Conservation (phyloP, 148 eudicot species). For the Persicaria maculosa region DNA sequence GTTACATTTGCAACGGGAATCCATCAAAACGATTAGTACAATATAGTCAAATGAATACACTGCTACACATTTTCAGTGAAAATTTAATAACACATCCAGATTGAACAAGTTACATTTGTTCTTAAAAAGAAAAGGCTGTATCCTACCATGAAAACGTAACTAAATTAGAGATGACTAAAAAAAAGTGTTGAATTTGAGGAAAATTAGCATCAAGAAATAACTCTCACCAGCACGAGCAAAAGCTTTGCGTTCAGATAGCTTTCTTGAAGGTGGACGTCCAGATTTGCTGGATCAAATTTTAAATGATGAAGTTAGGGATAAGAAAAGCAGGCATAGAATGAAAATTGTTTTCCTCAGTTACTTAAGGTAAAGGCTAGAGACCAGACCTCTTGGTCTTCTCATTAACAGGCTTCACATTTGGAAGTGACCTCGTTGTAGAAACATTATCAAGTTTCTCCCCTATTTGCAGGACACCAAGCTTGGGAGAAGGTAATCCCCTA, state of each 20-base stretch:
- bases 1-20: background rate
- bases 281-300: constrained; percentile 30
- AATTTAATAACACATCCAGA: background rate
- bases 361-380: background rate
- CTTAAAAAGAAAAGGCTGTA: background rate
- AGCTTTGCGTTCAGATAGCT: constrained; percentile 33
- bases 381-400: constrained; percentile 42
- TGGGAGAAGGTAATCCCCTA: constrained; percentile 29
- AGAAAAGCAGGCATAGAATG: background rate
- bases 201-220: background rate
- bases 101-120: background rate
- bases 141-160: background rate
- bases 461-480: constrained; percentile 16
- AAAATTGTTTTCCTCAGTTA: background rate
- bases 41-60: background rate
- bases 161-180: background rate
- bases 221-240: constrained; percentile 27
- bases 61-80: too few species aligned
- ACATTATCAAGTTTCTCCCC: constrained; percentile 29
- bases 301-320: background rate
- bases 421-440: constrained; percentile 26
- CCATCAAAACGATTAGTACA: background rate
- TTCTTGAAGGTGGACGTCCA: constrained; percentile 40
- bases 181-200: background rate
- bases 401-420: constrained; percentile 29